These are phyloP conservation scores for Orbilia quercus DNA, from an alignment of 2,329 filamentous ascomycete genomes.

Conservation along the genomic window DNA sequence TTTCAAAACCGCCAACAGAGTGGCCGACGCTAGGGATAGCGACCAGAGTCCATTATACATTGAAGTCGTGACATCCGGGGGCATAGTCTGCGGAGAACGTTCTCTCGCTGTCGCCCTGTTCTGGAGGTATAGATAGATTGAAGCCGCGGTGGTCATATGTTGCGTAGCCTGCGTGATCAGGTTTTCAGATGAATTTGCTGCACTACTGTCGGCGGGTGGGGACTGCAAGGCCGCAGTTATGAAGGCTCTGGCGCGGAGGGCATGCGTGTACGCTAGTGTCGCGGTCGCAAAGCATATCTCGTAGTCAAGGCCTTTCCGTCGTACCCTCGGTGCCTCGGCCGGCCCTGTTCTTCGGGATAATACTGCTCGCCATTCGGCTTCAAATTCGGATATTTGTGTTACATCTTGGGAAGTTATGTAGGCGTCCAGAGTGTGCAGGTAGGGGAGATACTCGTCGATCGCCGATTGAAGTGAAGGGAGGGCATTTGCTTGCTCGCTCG, in stretches of 20 bases:
- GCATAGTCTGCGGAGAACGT: constrained; percentile 68
- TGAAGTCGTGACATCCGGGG: constrained; percentile 64
- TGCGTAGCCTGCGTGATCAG: constrained; percentile 68
- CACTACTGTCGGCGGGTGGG: constrained; percentile 69
- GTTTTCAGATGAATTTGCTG: constrained; percentile 49
- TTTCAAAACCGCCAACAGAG: constrained; percentile 84
- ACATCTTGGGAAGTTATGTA: constrained; percentile 53
- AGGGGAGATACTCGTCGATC: constrained; percentile 82
- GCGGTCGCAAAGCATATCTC: constrained; percentile 84
- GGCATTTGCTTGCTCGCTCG: constrained; percentile 75
- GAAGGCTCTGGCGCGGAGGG: constrained; percentile 76
- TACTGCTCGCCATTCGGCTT: constrained; percentile 83
- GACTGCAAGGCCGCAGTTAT: constrained; percentile 74
- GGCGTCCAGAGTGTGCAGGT: constrained; percentile 80
- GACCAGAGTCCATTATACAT: constrained; percentile 62
- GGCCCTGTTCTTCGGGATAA: constrained; percentile 74
- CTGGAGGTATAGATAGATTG: constrained; percentile 78
- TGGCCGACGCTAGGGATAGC: constrained; percentile 45
- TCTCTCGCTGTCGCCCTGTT: constrained; percentile 67
- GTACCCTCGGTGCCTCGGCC: constrained; percentile 74
- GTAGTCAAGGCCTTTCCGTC: constrained; percentile 79
- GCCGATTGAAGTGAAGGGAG: constrained; percentile 76
- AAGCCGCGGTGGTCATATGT: constrained; percentile 79
- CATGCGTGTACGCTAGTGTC: constrained; percentile 79
- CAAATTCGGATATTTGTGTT: constrained; percentile 71